phyloP scores from a whole-genome alignment of 805 yeast species.

The Ascoidea tarda region DNA sequence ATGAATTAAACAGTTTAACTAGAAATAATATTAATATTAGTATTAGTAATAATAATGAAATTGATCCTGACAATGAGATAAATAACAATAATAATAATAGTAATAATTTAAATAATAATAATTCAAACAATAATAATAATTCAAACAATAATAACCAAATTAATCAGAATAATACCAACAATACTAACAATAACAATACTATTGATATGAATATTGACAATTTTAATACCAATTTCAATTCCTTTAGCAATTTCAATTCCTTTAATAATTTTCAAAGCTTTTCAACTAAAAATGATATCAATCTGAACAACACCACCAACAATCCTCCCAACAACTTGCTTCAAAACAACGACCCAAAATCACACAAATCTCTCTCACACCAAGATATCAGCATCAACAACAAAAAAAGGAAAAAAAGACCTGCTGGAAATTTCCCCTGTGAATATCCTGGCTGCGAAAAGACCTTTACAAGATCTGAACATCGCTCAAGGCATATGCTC shows the following conservation, averaged over 20 bases:
- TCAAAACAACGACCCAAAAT: not conserved
- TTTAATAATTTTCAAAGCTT: not conserved
- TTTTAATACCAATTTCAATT: not conserved
- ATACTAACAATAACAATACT: not conserved
- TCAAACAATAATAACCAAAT: not conserved
- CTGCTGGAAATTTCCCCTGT: conserved; percentile 23
- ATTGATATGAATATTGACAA: no score
- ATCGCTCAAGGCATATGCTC: conserved; percentile 46
- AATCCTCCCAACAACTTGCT: not conserved
- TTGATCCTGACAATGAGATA: not conserved
- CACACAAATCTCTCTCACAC: not conserved
- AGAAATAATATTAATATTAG: not conserved
- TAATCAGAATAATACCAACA: not conserved
- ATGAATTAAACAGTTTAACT: not conserved
- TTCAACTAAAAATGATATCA: no score
- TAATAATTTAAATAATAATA: not conserved
- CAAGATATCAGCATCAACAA: not conserved
- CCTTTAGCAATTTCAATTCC: not conserved
- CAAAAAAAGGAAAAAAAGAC: conserved; percentile 14
- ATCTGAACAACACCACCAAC: not conserved
- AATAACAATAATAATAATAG: not conserved
- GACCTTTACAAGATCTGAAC: conserved; percentile 46
- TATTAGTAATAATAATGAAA: not conserved
- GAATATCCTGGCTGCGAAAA: conserved; percentile 37
- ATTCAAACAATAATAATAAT: not conserved